Evolutionary conservation across 192 early-diverging fungal genomes (phyloP), one percentile per base, ranked within the genome.

Genomic region (Dissophora globulifera): DNA sequence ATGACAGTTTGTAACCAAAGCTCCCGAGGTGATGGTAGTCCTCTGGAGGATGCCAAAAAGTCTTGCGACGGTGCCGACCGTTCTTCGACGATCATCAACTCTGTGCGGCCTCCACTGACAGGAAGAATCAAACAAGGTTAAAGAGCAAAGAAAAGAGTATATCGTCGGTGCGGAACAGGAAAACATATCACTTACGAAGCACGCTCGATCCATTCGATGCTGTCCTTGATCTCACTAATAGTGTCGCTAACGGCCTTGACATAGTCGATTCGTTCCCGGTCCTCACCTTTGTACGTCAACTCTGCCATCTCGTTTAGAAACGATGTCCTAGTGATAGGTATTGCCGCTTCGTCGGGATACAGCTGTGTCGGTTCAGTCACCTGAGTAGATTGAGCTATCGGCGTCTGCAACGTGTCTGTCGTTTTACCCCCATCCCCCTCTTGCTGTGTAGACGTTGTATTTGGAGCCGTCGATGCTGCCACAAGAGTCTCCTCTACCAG

Each of bases 151-250:
- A 12, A 32, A 50, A 2, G 40, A 50, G 22, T 25, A 61, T 27
- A 19, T 15, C 12, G 30, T 2, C 6, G n/a, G 20, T 2, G 19
- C 32, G 22, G 16, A 19, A 41, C 26, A 38, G 15, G 32, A 29
- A 3, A 4, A 20, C 25, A 42, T 13, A 31, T 29, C 10, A 66
- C 49, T 50, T 62, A 76, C 72, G 33, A 49, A 2, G 27, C 33
- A 5, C 62, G 63, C 25, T 66, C 43, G 23, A 76, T 53, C 72
- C 72, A 76, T 1, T 56, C 35, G 1, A 67, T 22, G 5, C 57
- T 42, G 50, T 76, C 72, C 58, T 76, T 61, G 43, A 76, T 47
- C 32, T 66, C 72, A 20, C 63, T 61, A 12, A 76, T 41, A 16
- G 72, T 38, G 29, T 50, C 25, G 30, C 58, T 59, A 1, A 35